phyloP scores from a whole-genome alignment of 2,329 filamentous ascomycete species.

The Curvularia hawaiiensis region DNA sequence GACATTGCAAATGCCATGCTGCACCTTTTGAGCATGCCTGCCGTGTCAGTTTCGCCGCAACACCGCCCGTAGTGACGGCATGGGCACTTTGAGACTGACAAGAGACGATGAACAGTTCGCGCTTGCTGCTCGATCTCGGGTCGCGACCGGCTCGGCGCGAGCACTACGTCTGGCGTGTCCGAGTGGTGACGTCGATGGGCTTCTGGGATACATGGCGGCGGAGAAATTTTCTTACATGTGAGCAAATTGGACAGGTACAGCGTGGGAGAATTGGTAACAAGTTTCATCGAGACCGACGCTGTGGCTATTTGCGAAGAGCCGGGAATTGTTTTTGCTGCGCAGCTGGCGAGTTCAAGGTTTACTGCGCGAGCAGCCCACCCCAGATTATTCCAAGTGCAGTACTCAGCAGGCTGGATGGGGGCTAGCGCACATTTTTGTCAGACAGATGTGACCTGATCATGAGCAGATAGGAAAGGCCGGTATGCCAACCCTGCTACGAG shows the following conservation, averaged over 20 bases:
- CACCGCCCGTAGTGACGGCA: slow-evolving; percentile 13
- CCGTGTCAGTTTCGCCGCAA: slow-evolving; percentile 1
- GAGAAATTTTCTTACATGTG: background rate
- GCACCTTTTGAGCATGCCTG: slow-evolving; percentile 1
- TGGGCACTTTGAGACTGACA: slow-evolving; percentile 14
- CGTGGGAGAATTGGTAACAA: background rate
- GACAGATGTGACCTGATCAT: slow-evolving; percentile 12
- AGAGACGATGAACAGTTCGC: slow-evolving; percentile 24
- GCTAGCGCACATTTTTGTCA: slow-evolving; percentile 1
- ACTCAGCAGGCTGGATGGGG: background rate
- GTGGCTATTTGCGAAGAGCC: background rate
- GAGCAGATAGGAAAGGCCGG: slow-evolving; percentile 3
- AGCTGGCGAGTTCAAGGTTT: slow-evolving; percentile 2
- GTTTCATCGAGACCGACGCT: background rate
- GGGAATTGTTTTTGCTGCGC: background rate
- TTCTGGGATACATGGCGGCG: background rate
- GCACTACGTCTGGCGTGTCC: slow-evolving; percentile 29
- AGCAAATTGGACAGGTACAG: background rate
- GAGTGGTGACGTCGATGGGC: slow-evolving; percentile 14
- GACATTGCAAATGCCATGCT: background rate
- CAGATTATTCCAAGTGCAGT: slow-evolving; percentile 1
- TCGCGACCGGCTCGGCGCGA: slow-evolving; percentile 32
- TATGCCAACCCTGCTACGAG: slow-evolving; percentile 2
- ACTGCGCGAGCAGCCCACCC: slow-evolving; percentile 2
- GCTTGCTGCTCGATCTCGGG: slow-evolving; percentile 32